phyloP scores from a whole-genome alignment of 805 yeast genomes.

The Teunomyces tritomae region DNA sequence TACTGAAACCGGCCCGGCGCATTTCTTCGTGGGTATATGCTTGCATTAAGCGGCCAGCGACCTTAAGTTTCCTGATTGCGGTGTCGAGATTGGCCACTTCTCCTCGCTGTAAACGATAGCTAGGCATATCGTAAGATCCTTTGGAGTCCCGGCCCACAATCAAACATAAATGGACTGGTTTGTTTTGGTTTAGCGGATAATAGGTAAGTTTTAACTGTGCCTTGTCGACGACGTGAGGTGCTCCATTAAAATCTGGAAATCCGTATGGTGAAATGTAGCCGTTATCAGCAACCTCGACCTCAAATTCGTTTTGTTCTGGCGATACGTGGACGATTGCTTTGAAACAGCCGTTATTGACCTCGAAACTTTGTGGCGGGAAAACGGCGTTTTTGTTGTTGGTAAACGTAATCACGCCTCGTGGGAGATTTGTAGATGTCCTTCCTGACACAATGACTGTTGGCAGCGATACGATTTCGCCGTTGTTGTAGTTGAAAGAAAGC shows the following conservation, averaged over 20 bases:
- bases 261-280: slow-evolving; percentile 32
- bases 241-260: slow-evolving; percentile 14
- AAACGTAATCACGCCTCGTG: slow-evolving; percentile 30
- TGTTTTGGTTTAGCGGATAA: slow-evolving; percentile 56
- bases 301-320: slow-evolving; percentile 51
- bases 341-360: slow-evolving; percentile 67
- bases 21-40: slow-evolving; percentile 91
- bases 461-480: slow-evolving; percentile 39
- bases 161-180: slow-evolving; percentile 79
- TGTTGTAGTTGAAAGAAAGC: slow-evolving; percentile 29
- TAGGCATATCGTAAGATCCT: slow-evolving; percentile 67
- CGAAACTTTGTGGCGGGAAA: slow-evolving; percentile 70
- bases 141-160: slow-evolving; percentile 76
- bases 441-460: slow-evolving; percentile 40
- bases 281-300: slow-evolving; percentile 47
- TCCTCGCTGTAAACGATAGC: slow-evolving; percentile 38
- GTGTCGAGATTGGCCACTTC: slow-evolving; percentile 69
- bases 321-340: slow-evolving; percentile 71
- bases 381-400: slow-evolving; percentile 32
- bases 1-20: slow-evolving; percentile 73
- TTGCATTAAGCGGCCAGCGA: slow-evolving; percentile 86
- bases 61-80: slow-evolving; percentile 70
- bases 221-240: slow-evolving; percentile 20
- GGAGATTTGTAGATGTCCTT: slow-evolving; percentile 12
- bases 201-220: slow-evolving; percentile 22